Percentiles rank a stretch among this genome's conserved stretches.
Evolutionary conservation across 2,329 filamentous ascomycete genomes (phyloP).

Genomic region (Aspergillus aculeatinus): DNA sequence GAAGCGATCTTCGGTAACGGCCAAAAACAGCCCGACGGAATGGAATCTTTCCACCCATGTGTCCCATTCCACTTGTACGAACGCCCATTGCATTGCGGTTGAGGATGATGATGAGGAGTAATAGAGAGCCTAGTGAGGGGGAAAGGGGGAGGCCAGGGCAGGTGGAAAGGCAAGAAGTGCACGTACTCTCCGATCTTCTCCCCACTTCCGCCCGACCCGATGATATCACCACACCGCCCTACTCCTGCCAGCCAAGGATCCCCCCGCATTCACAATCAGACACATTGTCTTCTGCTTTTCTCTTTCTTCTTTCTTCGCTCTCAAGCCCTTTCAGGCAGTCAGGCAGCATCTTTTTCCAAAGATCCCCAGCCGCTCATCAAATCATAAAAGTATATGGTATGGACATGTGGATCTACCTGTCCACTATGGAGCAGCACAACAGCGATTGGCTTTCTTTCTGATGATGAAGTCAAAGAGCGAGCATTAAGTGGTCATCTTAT

Average conservation of each 20-base stretch:
- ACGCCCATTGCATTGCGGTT: too few species aligned
- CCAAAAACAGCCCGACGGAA: neutral
- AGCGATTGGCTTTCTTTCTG: too few species aligned
- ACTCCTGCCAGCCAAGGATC: neutral
- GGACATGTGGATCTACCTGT: too few species aligned
- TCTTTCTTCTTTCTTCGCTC: neutral
- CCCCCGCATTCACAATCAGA: conserved; percentile 6
- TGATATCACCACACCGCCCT: conserved; percentile 4
- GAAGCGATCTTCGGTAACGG: neutral
- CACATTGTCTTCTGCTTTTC: neutral
- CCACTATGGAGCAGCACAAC: too few species aligned
- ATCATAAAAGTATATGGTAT: too few species aligned
- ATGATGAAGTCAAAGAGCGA: neutral
- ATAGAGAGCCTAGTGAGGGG: too few species aligned
- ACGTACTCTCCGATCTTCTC: neutral
- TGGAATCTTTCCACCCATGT: neutral
- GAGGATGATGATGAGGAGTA: neutral
- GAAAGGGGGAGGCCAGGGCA: too few species aligned
- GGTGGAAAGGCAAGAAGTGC: too few species aligned
- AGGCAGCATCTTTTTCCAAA: too few species aligned
- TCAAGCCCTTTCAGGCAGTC: neutral
- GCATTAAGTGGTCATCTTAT: conserved; percentile 1
- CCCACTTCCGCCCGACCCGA: neutral
- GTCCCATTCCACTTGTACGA: too few species aligned
- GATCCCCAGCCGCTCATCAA: too few species aligned